Evolutionary conservation across 176 grass and related monocot genomes (phyloP), one percentile per base, ranked within the genome.

Genomic region (Echinochloa phyllopogon): DNA sequence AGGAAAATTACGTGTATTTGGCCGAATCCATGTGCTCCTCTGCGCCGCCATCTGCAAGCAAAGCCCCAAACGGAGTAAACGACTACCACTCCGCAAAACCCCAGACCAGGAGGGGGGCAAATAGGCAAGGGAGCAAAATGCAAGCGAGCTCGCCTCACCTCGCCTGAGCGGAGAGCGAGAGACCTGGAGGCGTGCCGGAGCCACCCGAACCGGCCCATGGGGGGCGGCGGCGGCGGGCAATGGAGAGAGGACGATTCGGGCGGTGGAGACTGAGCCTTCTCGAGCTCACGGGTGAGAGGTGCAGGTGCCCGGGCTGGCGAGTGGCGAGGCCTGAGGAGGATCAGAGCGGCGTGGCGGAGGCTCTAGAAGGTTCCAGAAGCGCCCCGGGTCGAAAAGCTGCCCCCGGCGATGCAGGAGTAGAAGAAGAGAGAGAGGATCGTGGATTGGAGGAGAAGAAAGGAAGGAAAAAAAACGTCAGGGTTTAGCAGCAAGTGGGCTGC

Each of bases 161-260:
- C 86, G n/a, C 69, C 38, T 38, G 86, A 91, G 43, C 55, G 74
- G 50, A 65, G 81, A 37, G 68, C 27, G 48, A 91, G 20, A 23
- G 78, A 89, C 56, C 89, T 89, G 14, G 91, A 91, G 41, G 62
- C 80, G 8, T 86, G 18, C 45, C 84, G 42, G 41, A 88, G 44
- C 86, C 91, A 96, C 38, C 81, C 77, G 40, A 89, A 74, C 10
- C 60, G 70, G 40, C 77, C 60, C 87, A 85, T 91, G 56, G 10
- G 29, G 27, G 50, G 69, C 36, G 17, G 69, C 68, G 52, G 51
- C 76, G 77, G 33, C 72, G 33, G 50, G 27, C 27, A 82, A 83
- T 38, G 72, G 25, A 49, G 44, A 57, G 56, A 51, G 43, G 59
- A 27, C 1, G 29, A 6, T 15, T 74, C 21, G 9, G 23, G 2